Base-by-base conservation (phyloP, 495 filamentous ascomycete species). In the Ascodesmis nigricans region DNA sequence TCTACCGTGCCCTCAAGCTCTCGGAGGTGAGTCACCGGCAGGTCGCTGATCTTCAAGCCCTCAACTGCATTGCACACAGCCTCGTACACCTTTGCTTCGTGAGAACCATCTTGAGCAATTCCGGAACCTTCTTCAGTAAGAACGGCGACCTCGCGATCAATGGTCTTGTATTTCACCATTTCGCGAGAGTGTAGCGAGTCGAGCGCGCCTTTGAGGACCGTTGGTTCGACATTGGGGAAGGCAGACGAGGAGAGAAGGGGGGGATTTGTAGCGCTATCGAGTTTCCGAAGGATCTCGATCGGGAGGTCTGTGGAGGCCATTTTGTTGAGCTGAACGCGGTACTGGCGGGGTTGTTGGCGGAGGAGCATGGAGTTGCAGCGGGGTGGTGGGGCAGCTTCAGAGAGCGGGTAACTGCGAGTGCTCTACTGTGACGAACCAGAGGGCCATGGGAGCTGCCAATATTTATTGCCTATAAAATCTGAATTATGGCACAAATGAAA, bases 31-130 rank as follows among this genome's bases (percentile, higher is more conserved):
- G 48, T 35, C 50, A 53, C 48, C 43, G 69, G 66, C 40, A 92
- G 59, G 39, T 93, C 82, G 42, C 67, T 61, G 39, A 92, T 71
- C 49, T 74, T 75, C 44, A 90, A 60, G 21, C 90, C 74, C 37
- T 75, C 75, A 41, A 91, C 53, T 22, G 78, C 73, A 39, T 69
- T 63, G 42, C 70, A 63, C 11, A 93, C 67, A 3, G 78, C 82
- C 40, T 83, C 70, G 56, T 91, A 97, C 31, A 97, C 83, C 46
- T 80, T 81, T 36, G 75, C 84, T 55, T 97, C 87, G 58, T 92
- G 84, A 46, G 78, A 87, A 32, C 87, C 84, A 58, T 91, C 71
- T 41, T 66, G 62, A 27, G 66, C 73, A 50, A 95, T 82, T 36
- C 63, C 59, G 41, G 77, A 64, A 5, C 69, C 84, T 51, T 95